Evolutionary conservation across 2,329 filamentous ascomycete genomes (phyloP).

Genomic region (Cladosporium halotolerans): DNA sequence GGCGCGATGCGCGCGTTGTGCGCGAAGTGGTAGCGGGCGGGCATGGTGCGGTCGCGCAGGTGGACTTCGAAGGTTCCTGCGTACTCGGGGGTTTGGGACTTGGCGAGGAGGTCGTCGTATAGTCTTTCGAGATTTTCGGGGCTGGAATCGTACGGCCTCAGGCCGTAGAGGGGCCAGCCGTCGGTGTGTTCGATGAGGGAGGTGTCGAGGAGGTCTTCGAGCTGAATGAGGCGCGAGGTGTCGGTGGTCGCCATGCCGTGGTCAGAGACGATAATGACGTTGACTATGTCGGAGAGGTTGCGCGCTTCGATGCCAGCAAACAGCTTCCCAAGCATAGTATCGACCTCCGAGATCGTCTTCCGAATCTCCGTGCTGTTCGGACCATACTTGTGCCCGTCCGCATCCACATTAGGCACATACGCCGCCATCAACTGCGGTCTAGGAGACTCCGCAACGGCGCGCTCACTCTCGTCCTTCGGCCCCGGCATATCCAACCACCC

Average conservation of each 20-base stretch:
- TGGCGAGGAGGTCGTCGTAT: slow-evolving; percentile 51
- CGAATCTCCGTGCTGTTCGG: slow-evolving; percentile 92
- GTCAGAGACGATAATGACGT: slow-evolving; percentile 92
- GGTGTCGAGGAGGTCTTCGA: slow-evolving; percentile 82
- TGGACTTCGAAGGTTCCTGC: slow-evolving; percentile 79
- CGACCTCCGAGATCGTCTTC: slow-evolving; percentile 69
- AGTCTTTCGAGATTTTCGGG: slow-evolving; percentile 56
- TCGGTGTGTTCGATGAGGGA: slow-evolving; percentile 75
- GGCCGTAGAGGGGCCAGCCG: slow-evolving; percentile 87
- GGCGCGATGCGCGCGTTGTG: slow-evolving; percentile 86
- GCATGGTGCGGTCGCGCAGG: slow-evolving; percentile 81
- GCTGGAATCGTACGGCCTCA: slow-evolving; percentile 66
- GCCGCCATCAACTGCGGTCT: slow-evolving; percentile 88
- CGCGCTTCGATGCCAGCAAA: slow-evolving; percentile 70
- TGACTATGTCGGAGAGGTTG: slow-evolving; percentile 84
- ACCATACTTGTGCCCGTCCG: slow-evolving; percentile 78
- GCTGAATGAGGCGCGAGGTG: slow-evolving; percentile 69
- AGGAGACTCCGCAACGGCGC: slow-evolving; percentile 37
- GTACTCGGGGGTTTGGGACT: slow-evolving; percentile 50
- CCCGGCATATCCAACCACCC: slow-evolving; percentile 81
- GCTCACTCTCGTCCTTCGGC: slow-evolving; percentile 47
- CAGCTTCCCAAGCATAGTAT: slow-evolving; percentile 72
- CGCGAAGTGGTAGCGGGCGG: slow-evolving; percentile 83
- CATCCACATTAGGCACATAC: slow-evolving; percentile 89
- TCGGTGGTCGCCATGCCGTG: slow-evolving; percentile 98